phyloP scores from a whole-genome alignment of 1,139 yeast genomes.

The Diutina mesorugosa region DNA sequence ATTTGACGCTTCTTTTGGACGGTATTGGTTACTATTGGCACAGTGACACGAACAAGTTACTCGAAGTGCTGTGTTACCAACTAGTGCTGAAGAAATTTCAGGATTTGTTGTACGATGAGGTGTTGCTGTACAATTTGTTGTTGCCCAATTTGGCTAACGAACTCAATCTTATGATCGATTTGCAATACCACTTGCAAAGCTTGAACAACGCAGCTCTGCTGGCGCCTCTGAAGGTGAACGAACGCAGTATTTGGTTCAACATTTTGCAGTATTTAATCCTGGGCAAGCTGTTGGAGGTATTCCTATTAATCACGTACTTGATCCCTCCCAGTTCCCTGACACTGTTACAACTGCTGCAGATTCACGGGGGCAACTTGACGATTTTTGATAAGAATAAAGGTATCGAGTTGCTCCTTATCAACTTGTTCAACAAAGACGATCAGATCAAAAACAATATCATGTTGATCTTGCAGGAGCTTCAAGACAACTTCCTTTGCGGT shows the following conservation, averaged over 20 bases:
- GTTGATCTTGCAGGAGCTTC: conserved; percentile 33
- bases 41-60: conserved; percentile 26
- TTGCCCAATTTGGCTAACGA: conserved; percentile 29
- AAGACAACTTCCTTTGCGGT: conserved; percentile 32
- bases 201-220: conserved; percentile 12
- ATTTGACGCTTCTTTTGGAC: conserved; percentile 21
- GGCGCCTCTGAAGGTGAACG: conserved; percentile 13
- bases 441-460: conserved; percentile 28
- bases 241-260: conserved; percentile 32
- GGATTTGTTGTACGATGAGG: conserved; percentile 20
- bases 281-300: conserved; percentile 31
- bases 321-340: conserved; percentile 33
- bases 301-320: conserved; percentile 27
- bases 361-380: conserved; percentile 30
- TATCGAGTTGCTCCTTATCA: conserved; percentile 27
- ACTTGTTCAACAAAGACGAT: conserved; percentile 37
- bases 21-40: conserved; percentile 35
- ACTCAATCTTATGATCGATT: conserved; percentile 29
- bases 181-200: conserved; percentile 31
- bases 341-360: conserved; percentile 24
- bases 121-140: conserved; percentile 20
- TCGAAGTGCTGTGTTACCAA: conserved; percentile 33
- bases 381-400: conserved; percentile 37
- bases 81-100: conserved; percentile 25
- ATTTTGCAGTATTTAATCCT: conserved; percentile 30